Base-by-base conservation (phyloP, 352 stramenopile genomes). In the Globisporangium perplexum region DNA sequence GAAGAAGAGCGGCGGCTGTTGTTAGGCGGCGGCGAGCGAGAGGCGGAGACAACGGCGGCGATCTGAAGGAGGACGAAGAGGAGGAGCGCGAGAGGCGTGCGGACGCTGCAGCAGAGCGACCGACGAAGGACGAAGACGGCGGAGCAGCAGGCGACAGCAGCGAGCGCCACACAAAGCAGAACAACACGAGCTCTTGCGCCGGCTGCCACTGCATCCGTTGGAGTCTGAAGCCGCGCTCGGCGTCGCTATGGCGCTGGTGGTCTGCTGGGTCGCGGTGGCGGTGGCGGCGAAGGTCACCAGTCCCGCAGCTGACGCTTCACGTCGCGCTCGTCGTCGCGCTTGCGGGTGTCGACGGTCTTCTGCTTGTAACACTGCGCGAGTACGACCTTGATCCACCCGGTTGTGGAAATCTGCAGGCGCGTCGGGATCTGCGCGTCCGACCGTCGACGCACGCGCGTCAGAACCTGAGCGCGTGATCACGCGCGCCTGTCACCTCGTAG, bases 351-450 rank as follows among this genome's bases (percentile, higher is more conserved):
- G 3, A 86, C 59, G 55, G 83, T 77, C 31, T 70, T 77, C 12
- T 67, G 62, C 53, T 87, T 87, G 53, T 75, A 78, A 55, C 83
- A 90, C 12, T 83, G 69, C 15, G 78, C 80, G 50, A 90, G 60
- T 41, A 89, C 73, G n/a, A 93, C 70, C 50, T 93, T 93, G 66
- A 93, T 88, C 83, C 83, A 93, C 7, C 82, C 82, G 12, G 83
- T 93, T 38, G 72, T 77, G 36, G 80, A 77, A 4, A 90, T 71
- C 56, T 93, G 76, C 8, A 91, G 65, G 3, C 83, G 74, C 61
- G 80, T 69, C 17, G 83, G 83, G 46, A 93, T 77, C 83, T 93
- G 39, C 24, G 23, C 42, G 8, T 4, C 51, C 28, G 26, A 20
- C 18, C 36, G 30, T 43, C 41, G n/a, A 23, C 8, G 10, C 52